phyloP scores from a whole-genome alignment of 2,329 filamentous ascomycete genomes.

The Nemania sp. region DNA sequence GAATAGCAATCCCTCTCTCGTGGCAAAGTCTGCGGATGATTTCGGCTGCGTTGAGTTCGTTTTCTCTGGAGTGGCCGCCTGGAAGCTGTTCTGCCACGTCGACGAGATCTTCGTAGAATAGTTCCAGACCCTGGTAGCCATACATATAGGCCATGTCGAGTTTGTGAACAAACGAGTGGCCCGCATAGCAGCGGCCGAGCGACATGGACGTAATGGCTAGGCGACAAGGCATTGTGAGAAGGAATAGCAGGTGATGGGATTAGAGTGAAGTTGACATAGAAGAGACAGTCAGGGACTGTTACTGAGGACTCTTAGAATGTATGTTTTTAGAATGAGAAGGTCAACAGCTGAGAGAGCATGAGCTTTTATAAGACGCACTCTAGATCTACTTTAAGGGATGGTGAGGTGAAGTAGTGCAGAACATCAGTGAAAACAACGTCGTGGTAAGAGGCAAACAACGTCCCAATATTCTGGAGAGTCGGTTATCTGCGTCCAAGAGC shows the following conservation, averaged over 20 bases:
- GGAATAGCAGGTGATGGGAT: not conserved
- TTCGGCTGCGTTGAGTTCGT: slow-evolving; percentile 60
- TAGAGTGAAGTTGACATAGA: too few species aligned
- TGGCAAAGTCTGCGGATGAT: slow-evolving; percentile 61
- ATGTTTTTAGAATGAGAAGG: not conserved
- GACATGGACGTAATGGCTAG: slow-evolving; percentile 78
- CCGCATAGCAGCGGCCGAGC: slow-evolving; percentile 68
- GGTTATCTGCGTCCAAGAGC: slow-evolving; percentile 29
- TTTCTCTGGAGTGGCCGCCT: slow-evolving; percentile 46
- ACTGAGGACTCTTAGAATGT: too few species aligned
- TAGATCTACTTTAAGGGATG: too few species aligned
- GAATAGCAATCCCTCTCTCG: slow-evolving; percentile 57
- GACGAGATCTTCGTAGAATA: slow-evolving; percentile 77
- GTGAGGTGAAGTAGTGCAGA: not conserved
- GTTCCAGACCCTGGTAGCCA: slow-evolving; percentile 70
- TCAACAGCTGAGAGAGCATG: not conserved
- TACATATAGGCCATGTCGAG: slow-evolving; percentile 67
- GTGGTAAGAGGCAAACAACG: slow-evolving; percentile 20
- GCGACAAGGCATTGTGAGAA: slow-evolving; percentile 53
- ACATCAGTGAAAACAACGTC: not conserved
- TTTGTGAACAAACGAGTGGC: slow-evolving; percentile 69
- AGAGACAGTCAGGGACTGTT: too few species aligned
- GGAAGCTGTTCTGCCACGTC: slow-evolving; percentile 56
- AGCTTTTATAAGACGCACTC: slow-evolving; percentile 7
- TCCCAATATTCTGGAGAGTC: not conserved